phyloP scores from a whole-genome alignment of 371 early-diverging fungal genomes.

The Lichtheimia hyalospora region DNA sequence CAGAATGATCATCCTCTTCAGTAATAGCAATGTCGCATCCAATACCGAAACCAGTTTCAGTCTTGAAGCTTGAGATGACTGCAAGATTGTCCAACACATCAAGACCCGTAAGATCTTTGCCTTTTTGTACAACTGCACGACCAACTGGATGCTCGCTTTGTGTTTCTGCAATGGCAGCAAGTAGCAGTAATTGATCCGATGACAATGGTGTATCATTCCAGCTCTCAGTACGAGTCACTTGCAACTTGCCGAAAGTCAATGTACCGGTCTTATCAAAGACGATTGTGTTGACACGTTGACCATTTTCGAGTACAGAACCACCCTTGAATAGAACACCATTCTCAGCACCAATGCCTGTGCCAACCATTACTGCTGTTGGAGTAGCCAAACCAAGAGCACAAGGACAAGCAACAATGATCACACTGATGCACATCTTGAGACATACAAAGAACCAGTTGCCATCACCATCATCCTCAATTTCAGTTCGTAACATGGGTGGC shows the following conservation, averaged over 20 bases:
- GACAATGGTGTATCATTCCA: constrained; percentile 15
- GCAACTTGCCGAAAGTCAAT: constrained; percentile 81
- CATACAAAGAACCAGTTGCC: constrained; percentile 79
- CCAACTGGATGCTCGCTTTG: constrained; percentile 90
- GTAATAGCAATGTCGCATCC: constrained; percentile 51
- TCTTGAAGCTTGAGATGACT: constrained; percentile 57
- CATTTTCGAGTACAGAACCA: constrained; percentile 81
- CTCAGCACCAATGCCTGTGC: constrained; percentile 94
- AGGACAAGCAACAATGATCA: constrained; percentile 96
- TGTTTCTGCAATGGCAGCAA: constrained; percentile 75
- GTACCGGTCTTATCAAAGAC: constrained; percentile 99
- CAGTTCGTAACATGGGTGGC: constrained; percentile 57
- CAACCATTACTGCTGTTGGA: constrained; percentile 98
- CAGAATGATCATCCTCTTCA: neutral
- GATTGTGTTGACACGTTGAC: constrained; percentile 77
- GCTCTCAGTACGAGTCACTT: constrained; percentile 57
- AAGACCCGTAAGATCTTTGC: constrained; percentile 42
- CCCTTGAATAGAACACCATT: constrained; percentile 89
- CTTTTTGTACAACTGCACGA: constrained; percentile 69
- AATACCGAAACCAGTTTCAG: constrained; percentile 81
- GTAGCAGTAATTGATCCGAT: constrained; percentile 19
- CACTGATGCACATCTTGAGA: constrained; percentile 88
- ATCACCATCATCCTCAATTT: constrained; percentile 52
- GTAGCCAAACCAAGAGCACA: constrained; percentile 95
- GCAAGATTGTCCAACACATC: constrained; percentile 39